These are phyloP conservation scores for Oryza meyeriana DNA, from an alignment of 176 grass and related monocot genomes.

Conservation along the genomic window DNA sequence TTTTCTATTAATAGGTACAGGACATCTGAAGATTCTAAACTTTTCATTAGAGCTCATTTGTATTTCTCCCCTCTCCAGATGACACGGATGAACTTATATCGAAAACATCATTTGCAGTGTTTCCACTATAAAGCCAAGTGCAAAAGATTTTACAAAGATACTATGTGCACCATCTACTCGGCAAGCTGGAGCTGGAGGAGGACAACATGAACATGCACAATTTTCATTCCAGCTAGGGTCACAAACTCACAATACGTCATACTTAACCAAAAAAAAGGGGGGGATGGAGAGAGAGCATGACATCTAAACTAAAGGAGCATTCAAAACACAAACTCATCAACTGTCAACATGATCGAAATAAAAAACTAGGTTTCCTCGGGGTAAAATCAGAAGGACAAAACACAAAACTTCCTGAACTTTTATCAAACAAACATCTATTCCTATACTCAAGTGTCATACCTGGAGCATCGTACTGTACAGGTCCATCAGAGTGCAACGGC, in stretches of 20 bases:
- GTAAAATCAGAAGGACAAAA: background rate
- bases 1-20: background rate
- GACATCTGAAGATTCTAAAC: background rate
- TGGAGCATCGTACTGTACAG: conserved; percentile 18
- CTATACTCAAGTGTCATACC: background rate
- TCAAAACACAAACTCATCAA: background rate
- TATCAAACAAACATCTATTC: background rate
- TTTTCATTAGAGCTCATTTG: background rate
- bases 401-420: background rate
- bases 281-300: too few species aligned
- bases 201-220: background rate
- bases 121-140: background rate
- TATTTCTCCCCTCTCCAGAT: background rate
- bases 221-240: background rate
- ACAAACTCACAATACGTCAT: background rate
- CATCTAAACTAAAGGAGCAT: background rate
- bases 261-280: background rate
- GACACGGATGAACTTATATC: background rate
- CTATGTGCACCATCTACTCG: background rate
- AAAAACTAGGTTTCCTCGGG: background rate
- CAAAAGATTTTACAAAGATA: background rate
- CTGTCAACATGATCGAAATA: background rate
- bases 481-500: conserved; percentile 39
- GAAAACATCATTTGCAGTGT: background rate
- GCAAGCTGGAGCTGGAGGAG: background rate